Conservation (phyloP, 192 early-diverging fungal species). For the Diversispora epigaea region DNA sequence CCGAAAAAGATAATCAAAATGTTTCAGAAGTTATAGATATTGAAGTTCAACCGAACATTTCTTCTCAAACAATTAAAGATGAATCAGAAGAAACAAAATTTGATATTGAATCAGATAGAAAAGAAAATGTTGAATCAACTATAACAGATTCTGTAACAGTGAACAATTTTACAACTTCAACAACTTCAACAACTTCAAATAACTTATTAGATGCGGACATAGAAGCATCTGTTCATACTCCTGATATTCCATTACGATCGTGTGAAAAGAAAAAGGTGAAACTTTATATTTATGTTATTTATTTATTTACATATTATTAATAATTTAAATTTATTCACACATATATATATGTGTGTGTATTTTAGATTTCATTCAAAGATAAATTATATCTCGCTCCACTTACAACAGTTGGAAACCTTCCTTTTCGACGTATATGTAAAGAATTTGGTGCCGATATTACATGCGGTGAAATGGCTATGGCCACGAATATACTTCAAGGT, state of each 20-base stretch:
- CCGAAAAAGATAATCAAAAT: neutral
- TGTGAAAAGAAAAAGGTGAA: slow-evolving; percentile 60
- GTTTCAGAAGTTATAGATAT: neutral
- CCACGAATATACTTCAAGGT: slow-evolving; percentile 65
- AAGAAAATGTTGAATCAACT: too few relatives aligned
- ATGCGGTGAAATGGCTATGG: slow-evolving; percentile 93
- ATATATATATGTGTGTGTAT: neutral
- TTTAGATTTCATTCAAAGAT: slow-evolving; percentile 68
- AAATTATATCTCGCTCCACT: slow-evolving; percentile 94
- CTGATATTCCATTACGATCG: slow-evolving; percentile 45
- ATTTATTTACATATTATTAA: neutral
- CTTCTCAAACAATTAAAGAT: neutral
- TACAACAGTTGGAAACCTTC: slow-evolving; percentile 97
- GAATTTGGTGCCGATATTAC: slow-evolving; percentile 93
- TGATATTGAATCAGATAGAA: too few relatives aligned
- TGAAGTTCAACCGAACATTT: neutral
- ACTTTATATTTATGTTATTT: neutral
- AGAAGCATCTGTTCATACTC: slow-evolving; percentile 36
- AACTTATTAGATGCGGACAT: slow-evolving; percentile 9
- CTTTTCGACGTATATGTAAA: slow-evolving; percentile 94
- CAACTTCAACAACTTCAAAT: neutral
- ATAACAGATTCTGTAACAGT: too few relatives aligned
- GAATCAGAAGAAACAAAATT: neutral
- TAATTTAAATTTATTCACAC: neutral
- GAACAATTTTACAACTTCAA: too few relatives aligned